These are phyloP conservation scores for Raphanus raphanistrum DNA, from an alignment of 345 rosid genomes.

Conservation along the genomic window DNA sequence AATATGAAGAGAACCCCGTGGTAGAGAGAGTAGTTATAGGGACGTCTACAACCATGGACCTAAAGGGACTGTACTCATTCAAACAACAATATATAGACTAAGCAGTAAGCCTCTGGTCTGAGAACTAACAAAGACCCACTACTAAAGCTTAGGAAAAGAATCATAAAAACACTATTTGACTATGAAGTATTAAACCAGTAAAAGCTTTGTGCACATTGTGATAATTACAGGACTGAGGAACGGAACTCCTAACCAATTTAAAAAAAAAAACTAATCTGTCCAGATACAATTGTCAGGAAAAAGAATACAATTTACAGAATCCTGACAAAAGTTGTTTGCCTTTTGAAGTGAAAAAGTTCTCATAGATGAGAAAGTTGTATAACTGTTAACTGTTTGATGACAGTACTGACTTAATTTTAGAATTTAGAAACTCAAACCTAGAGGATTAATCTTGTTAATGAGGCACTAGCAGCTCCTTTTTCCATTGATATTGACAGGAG, in stretches of 20 bases:
- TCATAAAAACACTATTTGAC: constrained; percentile 15
- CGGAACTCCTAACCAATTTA: constrained; percentile 78
- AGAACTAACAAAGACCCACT: not conserved
- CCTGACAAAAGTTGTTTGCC: constrained; percentile 55
- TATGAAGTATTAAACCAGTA: constrained; percentile 18
- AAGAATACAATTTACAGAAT: constrained; percentile 80
- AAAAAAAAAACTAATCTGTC: constrained; percentile 74
- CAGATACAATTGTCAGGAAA: constrained; percentile 75
- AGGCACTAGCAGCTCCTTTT: constrained; percentile 21
- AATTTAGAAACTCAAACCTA: constrained; percentile 33
- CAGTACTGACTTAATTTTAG: constrained; percentile 23
- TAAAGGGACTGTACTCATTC: constrained; percentile 3
- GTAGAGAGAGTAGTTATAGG: constrained; percentile 1
- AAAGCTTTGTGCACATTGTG: constrained; percentile 40
- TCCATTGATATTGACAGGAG: constrained; percentile 28
- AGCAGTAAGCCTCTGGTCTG: not conserved
- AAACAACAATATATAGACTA: not conserved
- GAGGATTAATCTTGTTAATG: constrained; percentile 22
- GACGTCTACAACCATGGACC: constrained; percentile 14
- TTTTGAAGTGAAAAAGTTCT: constrained; percentile 38
- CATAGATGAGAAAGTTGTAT: not conserved
- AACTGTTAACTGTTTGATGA: constrained; percentile 33
- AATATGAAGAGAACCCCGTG: not conserved
- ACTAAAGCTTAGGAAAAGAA: not conserved
- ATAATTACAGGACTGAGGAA: constrained; percentile 70